Percentiles rank a stretch among this genome's conserved stretches.
Conservation (phyloP, 768 basidiomycete species). For the Crepidotus variabilis region DNA sequence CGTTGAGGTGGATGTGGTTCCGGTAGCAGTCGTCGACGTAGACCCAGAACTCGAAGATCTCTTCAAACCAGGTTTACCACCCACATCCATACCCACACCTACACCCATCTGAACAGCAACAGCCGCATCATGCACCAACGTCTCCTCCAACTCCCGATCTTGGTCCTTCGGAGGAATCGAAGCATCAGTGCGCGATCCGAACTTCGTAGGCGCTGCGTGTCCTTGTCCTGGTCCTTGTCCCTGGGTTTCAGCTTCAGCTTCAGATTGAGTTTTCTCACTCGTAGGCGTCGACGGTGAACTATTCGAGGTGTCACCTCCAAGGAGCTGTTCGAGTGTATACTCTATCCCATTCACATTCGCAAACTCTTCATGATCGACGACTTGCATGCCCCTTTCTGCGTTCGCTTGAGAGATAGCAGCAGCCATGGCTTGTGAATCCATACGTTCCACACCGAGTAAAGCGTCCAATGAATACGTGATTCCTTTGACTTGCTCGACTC, state of each 20-base stretch:
- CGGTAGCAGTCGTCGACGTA: neutral
- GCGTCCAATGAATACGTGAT: conserved; percentile 96
- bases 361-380: conserved; percentile 85
- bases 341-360: conserved; percentile 97
- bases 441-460: conserved; percentile 71
- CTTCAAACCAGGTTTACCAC: conserved; percentile 13
- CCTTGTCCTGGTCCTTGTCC: conserved; percentile 14
- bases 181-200: conserved; percentile 70
- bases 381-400: conserved; percentile 40
- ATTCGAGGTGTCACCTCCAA: conserved; percentile 71
- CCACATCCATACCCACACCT: neutral
- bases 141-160: conserved; percentile 46
- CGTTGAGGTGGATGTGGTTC: too few relatives aligned
- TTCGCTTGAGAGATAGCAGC: conserved; percentile 36
- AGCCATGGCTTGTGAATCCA: conserved; percentile 26
- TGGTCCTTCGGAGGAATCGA: conserved; percentile 50
- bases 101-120: conserved; percentile 75
- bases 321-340: conserved; percentile 87
- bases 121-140: conserved; percentile 60
- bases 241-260: too few relatives aligned
- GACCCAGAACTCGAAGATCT: neutral
- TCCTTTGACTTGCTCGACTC: conserved; percentile 96
- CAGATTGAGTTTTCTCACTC: conserved; percentile 30
- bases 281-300: conserved; percentile 38
- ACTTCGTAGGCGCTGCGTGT: conserved; percentile 41